Base-by-base conservation (phyloP, 768 basidiomycete genomes). In the Tephrocybe sp. region DNA sequence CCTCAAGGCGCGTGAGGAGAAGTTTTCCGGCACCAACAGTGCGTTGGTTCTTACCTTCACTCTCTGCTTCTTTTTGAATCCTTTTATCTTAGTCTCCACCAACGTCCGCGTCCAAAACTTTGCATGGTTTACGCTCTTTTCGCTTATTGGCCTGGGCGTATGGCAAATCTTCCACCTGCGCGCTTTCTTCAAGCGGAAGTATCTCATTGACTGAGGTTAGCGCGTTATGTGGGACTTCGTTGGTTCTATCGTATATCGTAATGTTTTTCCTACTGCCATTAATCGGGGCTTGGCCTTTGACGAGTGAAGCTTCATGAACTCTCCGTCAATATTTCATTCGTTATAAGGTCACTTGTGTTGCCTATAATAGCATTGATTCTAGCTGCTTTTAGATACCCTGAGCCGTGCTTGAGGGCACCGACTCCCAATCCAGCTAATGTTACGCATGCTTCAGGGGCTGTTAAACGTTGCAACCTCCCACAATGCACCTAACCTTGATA, bases 131-230 rank as follows among this genome's bases (percentile, higher is more conserved):
- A 88, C 93, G 11, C 78, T 97, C 54, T 18, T 86, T 41, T 83
- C 89, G 7, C 80, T 98, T 39, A 66, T 93, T 26, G 82, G 75
- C 23, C 76, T 98, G 32, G 95, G 97, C 6, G 80, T 79, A 38
- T 99, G 96, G 97, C 94, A 98, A 73, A 90, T 99, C 39, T 72
- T 97, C 65, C 96, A 98, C 65, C 75, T 99, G 12, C 84, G 94
- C 40, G 81, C 93, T 5, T 98, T 90, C 83, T 98, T 98, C 83
- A 94, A 92, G 75, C 81, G 88, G 64, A 97, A 94, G 72, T 93
- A 94, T 71, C 85, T 94, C 63, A 94, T 94, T 62, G 92, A 94
- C 64, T 89, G 71, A 72, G 34, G 30, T 10, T 25, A 18, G 14
- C n/a, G 33, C 11, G 48, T 34, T 18, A 11, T 26, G 32, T 12